These are phyloP conservation scores for Cichorium intybus DNA, from an alignment of 140 eudicot genomes.

Conservation along the genomic window DNA sequence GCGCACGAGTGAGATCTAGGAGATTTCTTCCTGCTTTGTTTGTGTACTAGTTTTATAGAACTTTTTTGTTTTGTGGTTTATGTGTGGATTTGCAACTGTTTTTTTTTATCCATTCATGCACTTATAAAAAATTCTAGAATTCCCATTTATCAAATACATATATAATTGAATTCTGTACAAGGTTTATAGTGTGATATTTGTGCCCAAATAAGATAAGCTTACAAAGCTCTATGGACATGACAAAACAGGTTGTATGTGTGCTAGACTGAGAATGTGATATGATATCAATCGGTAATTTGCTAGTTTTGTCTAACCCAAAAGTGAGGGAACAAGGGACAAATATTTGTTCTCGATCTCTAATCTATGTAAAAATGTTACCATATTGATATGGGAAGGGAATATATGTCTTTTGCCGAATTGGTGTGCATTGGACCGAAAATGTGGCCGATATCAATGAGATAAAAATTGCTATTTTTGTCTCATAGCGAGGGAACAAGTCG, in stretches of 20 bases:
- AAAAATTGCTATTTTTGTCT: no score
- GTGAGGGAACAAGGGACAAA: not conserved
- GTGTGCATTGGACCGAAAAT: no score
- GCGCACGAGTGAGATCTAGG: constrained; percentile 26
- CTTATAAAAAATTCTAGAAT: not conserved
- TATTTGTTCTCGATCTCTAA: not conserved
- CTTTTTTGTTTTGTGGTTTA: constrained; percentile 1
- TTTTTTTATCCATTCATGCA: constrained; percentile 17
- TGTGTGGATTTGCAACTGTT: constrained; percentile 16
- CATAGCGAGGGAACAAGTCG: no score
- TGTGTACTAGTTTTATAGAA: constrained; percentile 33
- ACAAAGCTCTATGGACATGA: no score
- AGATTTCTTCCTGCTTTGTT: constrained; percentile 20
- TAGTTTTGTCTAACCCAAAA: no score
- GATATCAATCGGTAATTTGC: no score
- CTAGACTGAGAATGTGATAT: not conserved
- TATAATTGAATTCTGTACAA: not conserved
- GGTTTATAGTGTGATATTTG: not conserved
- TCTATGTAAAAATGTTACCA: no score
- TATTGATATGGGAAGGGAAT: no score
- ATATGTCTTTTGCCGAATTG: no score
- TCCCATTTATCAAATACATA: constrained; percentile 12
- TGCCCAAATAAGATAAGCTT: not conserved
- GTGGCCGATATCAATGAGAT: no score
- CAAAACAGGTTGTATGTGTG: not conserved